These are phyloP conservation scores for Pilatotrama ljubarskyi DNA, from an alignment of 768 basidiomycete species.

Conservation along the genomic window DNA sequence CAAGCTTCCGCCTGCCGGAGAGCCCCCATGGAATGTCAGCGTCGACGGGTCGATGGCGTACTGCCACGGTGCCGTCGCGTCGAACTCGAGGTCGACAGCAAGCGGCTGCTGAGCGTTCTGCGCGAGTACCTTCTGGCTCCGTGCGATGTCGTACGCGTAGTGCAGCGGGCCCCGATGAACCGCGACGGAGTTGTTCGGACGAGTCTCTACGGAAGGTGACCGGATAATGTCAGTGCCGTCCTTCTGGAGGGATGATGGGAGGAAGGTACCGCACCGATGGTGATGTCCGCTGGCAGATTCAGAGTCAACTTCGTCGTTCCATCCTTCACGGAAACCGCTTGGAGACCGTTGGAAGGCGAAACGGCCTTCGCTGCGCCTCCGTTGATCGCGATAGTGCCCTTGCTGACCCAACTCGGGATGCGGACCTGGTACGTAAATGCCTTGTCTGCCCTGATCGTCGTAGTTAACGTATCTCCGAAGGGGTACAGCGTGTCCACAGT, in stretches of 20 bases:
- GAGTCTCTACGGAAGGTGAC: conserved; percentile 38
- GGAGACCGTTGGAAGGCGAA: conserved; percentile 45
- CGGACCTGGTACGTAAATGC: conserved; percentile 50
- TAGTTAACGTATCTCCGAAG: conserved; percentile 50
- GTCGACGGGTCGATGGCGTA: conserved; percentile 53
- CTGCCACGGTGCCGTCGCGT: conserved; percentile 49
- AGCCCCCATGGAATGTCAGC: conserved; percentile 29
- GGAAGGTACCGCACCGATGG: conserved; percentile 37
- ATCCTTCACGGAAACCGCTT: conserved; percentile 39
- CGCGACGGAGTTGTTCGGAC: conserved; percentile 53
- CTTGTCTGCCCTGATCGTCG: conserved; percentile 43
- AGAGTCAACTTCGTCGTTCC: conserved; percentile 48
- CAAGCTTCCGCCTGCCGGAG: conserved; percentile 26
- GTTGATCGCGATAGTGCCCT: conserved; percentile 44
- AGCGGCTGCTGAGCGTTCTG: conserved; percentile 44
- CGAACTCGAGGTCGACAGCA: conserved; percentile 52
- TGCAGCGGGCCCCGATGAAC: conserved; percentile 55
- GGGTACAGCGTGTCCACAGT: conserved; percentile 51
- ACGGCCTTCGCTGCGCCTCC: conserved; percentile 39
- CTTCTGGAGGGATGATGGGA: background rate
- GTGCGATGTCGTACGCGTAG: conserved; percentile 53
- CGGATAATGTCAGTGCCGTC: background rate
- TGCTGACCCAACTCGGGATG: conserved; percentile 51
- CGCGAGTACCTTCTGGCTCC: conserved; percentile 38
- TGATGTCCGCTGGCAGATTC: conserved; percentile 48